These are phyloP conservation scores for Saprolegnia parasitica DNA, from an alignment of 352 stramenopile genomes.

Conservation along the genomic window DNA sequence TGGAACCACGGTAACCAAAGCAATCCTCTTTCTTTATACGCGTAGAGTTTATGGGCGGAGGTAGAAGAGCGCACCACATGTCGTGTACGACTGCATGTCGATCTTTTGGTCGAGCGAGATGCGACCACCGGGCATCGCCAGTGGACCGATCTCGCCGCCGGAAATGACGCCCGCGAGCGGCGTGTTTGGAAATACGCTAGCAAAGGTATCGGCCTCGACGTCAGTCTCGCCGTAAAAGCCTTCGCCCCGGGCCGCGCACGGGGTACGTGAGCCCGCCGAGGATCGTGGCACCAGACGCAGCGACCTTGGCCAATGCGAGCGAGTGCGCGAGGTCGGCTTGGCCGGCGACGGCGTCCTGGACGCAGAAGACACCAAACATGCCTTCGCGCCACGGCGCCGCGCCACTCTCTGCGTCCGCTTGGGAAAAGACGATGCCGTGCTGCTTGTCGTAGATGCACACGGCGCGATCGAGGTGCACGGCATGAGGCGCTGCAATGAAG, in stretches of 20 bases:
- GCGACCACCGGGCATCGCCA: slow-evolving; percentile 34
- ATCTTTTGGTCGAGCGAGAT: slow-evolving; percentile 2
- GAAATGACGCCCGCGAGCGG: slow-evolving; percentile 38
- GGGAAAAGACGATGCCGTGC: slow-evolving; percentile 19
- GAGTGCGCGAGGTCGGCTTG: slow-evolving; percentile 30
- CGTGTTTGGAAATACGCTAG: slow-evolving; percentile 31
- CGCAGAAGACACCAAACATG: slow-evolving; percentile 40
- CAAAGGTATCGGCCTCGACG: slow-evolving; percentile 32
- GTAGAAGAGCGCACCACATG: slow-evolving; percentile 45
- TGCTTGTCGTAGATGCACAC: slow-evolving; percentile 21
- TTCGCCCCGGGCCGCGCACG: slow-evolving; percentile 36
- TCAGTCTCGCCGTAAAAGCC: slow-evolving; percentile 31
- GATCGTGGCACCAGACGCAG: slow-evolving; percentile 16
- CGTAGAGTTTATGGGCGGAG: background rate
- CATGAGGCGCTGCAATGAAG: slow-evolving; percentile 7
- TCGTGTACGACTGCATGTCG: slow-evolving; percentile 45
- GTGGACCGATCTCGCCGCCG: slow-evolving; percentile 38
- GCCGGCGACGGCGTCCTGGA: slow-evolving; percentile 30
- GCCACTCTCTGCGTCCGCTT: background rate
- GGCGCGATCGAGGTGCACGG: background rate
- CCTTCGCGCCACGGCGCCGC: slow-evolving; percentile 34
- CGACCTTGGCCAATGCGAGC: slow-evolving; percentile 28
- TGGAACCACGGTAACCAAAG: too few species aligned
- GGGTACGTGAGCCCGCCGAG: slow-evolving; percentile 38
- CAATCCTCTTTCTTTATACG: too few species aligned